These are phyloP conservation scores for Euryodendron excelsum DNA, from an alignment of 148 eudicot species.

Conservation along the genomic window DNA sequence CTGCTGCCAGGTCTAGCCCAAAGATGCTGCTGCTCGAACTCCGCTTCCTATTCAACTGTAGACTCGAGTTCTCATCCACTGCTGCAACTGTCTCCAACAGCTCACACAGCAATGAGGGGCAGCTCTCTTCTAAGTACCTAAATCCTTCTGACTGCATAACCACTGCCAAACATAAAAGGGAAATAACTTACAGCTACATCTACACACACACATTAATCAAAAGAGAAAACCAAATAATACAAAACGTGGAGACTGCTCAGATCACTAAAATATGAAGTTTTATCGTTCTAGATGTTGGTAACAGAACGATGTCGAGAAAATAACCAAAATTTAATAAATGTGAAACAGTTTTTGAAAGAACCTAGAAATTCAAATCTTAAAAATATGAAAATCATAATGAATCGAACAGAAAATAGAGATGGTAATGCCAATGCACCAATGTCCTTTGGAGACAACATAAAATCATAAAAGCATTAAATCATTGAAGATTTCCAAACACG, in stretches of 20 bases:
- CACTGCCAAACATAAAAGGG: conserved; percentile 36
- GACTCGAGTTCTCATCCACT: conserved; percentile 41
- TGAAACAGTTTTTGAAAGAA: background rate
- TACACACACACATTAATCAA: background rate
- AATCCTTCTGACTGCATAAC: conserved; percentile 83
- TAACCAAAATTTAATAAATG: background rate
- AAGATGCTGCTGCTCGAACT: conserved; percentile 76
- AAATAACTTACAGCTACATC: background rate
- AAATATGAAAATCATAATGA: background rate
- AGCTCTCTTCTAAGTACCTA: conserved; percentile 57
- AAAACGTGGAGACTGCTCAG: background rate
- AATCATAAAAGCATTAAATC: background rate
- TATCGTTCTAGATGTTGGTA: background rate
- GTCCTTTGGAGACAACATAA: background rate
- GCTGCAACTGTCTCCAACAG: conserved; percentile 26
- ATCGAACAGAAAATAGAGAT: background rate
- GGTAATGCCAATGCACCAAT: background rate
- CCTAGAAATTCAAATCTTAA: background rate
- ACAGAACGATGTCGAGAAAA: background rate
- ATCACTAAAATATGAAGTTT: background rate
- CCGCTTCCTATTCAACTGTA: conserved; percentile 50
- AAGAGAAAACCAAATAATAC: background rate
- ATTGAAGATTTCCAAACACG: background rate
- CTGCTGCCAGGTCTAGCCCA: conserved; percentile 58
- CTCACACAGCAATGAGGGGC: conserved; percentile 21